Evolutionary conservation across 2,329 filamentous ascomycete genomes (phyloP).

Genomic region (Trematosphaeria pertusa): DNA sequence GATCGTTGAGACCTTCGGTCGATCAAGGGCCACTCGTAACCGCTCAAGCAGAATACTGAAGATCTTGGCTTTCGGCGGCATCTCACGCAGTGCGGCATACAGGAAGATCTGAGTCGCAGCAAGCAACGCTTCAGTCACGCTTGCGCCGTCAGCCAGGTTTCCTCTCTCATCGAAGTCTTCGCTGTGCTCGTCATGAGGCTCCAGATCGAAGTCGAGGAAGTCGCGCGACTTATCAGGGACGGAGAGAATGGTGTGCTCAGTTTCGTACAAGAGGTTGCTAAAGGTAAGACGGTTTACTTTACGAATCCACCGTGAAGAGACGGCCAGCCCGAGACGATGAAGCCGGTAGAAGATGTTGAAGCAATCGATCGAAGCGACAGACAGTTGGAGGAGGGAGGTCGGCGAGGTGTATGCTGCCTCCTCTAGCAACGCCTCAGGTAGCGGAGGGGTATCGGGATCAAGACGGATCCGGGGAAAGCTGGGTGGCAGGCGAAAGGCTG

Average conservation of each 20-base stretch:
- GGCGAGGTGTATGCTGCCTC: constrained; percentile 30
- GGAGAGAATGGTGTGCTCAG: constrained; percentile 26
- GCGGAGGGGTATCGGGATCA: constrained; percentile 21
- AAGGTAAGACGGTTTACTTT: constrained; percentile 21
- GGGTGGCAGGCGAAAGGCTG: constrained; percentile 26
- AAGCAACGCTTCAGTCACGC: constrained; percentile 26
- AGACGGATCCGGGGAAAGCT: constrained; percentile 25
- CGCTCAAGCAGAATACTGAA: constrained; percentile 26
- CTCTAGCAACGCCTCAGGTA: constrained; percentile 27
- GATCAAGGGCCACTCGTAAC: constrained; percentile 16
- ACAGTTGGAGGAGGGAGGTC: constrained; percentile 30
- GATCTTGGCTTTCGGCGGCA: constrained; percentile 28
- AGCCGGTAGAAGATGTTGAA: constrained; percentile 37
- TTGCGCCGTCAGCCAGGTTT: constrained; percentile 23
- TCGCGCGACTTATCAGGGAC: constrained; percentile 27
- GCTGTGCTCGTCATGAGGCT: not conserved
- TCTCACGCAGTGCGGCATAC: constrained; percentile 26
- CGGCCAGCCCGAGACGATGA: constrained; percentile 29
- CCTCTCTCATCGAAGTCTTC: constrained; percentile 5
- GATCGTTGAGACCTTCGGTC: constrained; percentile 11
- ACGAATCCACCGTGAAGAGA: constrained; percentile 22
- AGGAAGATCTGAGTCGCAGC: constrained; percentile 32
- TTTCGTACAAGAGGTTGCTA: constrained; percentile 32
- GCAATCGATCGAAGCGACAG: constrained; percentile 25
- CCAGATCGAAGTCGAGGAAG: constrained; percentile 23